Conservation (phyloP, 768 basidiomycete genomes). For the Hygrophoropsis aurantiaca region DNA sequence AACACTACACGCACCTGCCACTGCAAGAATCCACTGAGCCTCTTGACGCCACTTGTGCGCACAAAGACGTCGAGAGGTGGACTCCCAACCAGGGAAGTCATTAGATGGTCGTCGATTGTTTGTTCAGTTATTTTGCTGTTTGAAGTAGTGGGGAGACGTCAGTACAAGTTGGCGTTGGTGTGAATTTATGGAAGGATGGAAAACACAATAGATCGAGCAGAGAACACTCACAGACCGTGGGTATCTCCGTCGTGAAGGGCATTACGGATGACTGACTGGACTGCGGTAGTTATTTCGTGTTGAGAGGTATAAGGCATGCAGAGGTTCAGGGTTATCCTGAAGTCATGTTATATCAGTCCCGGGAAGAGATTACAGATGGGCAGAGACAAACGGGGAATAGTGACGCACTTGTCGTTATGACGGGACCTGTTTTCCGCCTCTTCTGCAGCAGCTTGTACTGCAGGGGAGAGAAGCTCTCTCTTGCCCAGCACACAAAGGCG, state of each 20-base stretch:
- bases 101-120: conserved; percentile 64
- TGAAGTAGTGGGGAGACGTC: neutral
- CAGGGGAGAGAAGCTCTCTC: conserved; percentile 70
- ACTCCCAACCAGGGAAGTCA: conserved; percentile 62
- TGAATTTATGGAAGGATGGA: neutral
- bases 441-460: conserved; percentile 64
- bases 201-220: conserved; percentile 1
- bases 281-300: conserved; percentile 87
- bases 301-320: conserved; percentile 91
- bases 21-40: conserved; percentile 86
- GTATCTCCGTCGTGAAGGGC: conserved; percentile 30
- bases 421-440: conserved; percentile 79
- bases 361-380: neutral
- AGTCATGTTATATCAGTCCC: neutral
- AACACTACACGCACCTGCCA: conserved; percentile 80
- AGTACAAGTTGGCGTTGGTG: neutral
- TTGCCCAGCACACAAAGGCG: conserved; percentile 82
- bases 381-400: conserved; percentile 2
- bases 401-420: conserved; percentile 63
- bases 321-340: conserved; percentile 84
- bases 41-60: conserved; percentile 86
- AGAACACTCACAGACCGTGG: conserved; percentile 24
- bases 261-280: conserved; percentile 38
- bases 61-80: conserved; percentile 89
- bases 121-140: conserved; percentile 59